These are phyloP conservation scores for Aurifilum marmelostoma DNA, from an alignment of 2,329 filamentous ascomycete species.

Conservation along the genomic window DNA sequence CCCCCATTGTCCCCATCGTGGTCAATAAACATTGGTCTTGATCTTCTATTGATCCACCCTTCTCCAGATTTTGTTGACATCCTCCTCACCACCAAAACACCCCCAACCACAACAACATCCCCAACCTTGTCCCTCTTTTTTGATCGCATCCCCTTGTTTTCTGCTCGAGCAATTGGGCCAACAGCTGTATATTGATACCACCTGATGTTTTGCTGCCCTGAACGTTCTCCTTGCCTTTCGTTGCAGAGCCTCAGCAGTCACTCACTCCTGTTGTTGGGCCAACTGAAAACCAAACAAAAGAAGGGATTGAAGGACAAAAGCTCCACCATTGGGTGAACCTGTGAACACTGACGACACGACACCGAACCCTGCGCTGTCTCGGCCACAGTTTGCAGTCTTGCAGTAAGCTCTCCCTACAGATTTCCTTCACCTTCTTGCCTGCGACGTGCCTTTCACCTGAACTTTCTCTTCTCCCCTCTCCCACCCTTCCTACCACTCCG, in stretches of 20 bases:
- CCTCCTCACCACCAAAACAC: constrained; percentile 3
- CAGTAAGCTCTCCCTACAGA: not conserved
- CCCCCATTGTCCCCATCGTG: not conserved
- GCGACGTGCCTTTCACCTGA: not conserved
- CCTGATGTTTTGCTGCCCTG: constrained; percentile 19
- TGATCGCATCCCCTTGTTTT: constrained; percentile 23
- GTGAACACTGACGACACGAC: not conserved
- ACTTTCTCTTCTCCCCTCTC: too few relatives aligned
- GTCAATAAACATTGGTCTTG: constrained; percentile 5
- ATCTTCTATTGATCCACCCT: not conserved
- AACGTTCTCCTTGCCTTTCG: not conserved
- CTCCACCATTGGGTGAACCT: not conserved
- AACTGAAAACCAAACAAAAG: not conserved
- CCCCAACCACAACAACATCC: constrained; percentile 20
- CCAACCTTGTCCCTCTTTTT: constrained; percentile 26
- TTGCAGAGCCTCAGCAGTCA: not conserved
- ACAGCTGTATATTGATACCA: constrained; percentile 26
- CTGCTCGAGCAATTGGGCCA: constrained; percentile 12
- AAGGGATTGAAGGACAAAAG: not conserved
- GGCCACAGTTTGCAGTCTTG: not conserved
- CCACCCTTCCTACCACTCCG: not conserved
- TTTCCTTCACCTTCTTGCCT: not conserved
- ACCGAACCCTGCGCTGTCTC: not conserved
- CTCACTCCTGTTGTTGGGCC: not conserved
- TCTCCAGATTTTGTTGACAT: not conserved